Evolutionary conservation across 192 early-diverging fungal species (phyloP).

Genomic region (Mortierella hygrophila): DNA sequence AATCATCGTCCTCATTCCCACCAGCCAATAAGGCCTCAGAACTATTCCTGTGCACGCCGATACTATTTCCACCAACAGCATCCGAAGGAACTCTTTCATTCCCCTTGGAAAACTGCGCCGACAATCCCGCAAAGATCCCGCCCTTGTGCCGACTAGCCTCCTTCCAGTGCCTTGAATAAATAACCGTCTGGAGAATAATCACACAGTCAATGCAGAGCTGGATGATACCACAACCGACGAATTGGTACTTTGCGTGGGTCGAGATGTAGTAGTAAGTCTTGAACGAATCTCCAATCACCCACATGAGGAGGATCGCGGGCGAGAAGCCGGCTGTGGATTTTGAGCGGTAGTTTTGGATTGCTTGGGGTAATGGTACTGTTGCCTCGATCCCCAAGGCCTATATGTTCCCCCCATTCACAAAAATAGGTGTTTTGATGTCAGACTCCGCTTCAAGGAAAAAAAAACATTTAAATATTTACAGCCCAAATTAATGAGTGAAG

Average conservation of each 20-base stretch:
- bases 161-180: conserved; percentile 57
- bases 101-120: neutral
- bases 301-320: conserved; percentile 56
- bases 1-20: conserved; percentile 15
- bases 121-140: neutral
- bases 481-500: neutral
- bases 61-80: conserved; percentile 11
- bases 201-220: conserved; percentile 66
- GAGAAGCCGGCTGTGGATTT: conserved; percentile 67
- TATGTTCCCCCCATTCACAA: neutral
- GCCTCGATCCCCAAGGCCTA: conserved; percentile 68
- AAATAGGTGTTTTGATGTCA: neutral
- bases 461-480: neutral
- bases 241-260: conserved; percentile 64
- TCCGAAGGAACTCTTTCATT: neutral
- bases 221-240: conserved; percentile 66
- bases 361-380: conserved; percentile 72
- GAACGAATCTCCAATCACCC: conserved; percentile 69
- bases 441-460: neutral
- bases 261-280: conserved; percentile 70
- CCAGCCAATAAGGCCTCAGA: conserved; percentile 29
- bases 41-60: conserved; percentile 14
- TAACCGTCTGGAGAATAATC: conserved; percentile 64
- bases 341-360: conserved; percentile 58
- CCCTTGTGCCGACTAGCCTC: conserved; percentile 5